Evolutionary conservation across 2,329 filamentous ascomycete species (phyloP), one percentile per base, ranked within the genome.

Genomic region (Corniculantispora saksenae): DNA sequence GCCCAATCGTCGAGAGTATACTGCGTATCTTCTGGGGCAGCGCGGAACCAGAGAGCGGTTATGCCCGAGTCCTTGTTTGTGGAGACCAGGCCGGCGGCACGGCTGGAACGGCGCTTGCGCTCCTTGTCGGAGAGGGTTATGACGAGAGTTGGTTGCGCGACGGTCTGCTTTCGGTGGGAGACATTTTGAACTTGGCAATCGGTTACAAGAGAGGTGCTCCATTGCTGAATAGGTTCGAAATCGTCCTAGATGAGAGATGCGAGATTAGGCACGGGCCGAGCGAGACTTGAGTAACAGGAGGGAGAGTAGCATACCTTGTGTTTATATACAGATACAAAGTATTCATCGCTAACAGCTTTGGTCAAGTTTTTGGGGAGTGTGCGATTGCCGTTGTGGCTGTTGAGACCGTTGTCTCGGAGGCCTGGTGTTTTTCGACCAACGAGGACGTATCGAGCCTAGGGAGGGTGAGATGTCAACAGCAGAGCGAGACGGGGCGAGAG

Each of bases 61-160:
- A 81, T 77, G 10, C 77, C 74, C 1, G 80, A 76, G 19, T 87
- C 83, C 71, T 84, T 87, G 65, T 77, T 81, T 8, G 79, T 74
- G 12, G 82, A 74, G 21, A 82, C 83, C 25, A 90, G 77, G 3
- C 84, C 85, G 4, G 84, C 83, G 3, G 88, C 85, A 66, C 87
- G 82, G 69, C 87, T 90, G 55, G 88, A 90, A 66, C 88, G 82
- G 58, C 88, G 84, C 70, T 89, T 90, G 63, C 86, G 83, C 67
- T 87, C 79, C 72, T 86, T 89, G 68, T 89, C 86, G 45, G 82
- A 80, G 56, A 90, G 76, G 68, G 79, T 84, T 45, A 90, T 72
- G 54, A 88, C 78, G 15, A 90, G 80, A 7, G 88, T 90, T 1
- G 86, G 86, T 9, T 87, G 75, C 5, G 84, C 79, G 13, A 85